Percentiles rank a stretch among this genome's conserved stretches.
These are phyloP conservation scores for Syncephalastrum racemosum DNA, from an alignment of 371 early-diverging fungal genomes.

Conservation along the genomic window DNA sequence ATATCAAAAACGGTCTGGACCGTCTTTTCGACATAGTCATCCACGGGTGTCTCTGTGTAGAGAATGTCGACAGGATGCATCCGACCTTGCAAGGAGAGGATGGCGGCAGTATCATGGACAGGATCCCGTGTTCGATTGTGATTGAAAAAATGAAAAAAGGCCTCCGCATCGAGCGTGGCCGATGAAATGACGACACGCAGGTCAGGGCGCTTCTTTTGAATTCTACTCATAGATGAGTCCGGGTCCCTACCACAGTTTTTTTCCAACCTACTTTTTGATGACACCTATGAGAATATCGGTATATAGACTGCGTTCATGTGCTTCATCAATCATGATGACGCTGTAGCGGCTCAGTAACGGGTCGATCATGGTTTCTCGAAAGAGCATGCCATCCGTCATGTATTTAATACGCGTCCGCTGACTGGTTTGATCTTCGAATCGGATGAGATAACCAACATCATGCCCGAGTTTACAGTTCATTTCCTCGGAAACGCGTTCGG, in stretches of 20 bases:
- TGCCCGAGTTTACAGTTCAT: constrained; percentile 78
- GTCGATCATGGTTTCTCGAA: constrained; percentile 78
- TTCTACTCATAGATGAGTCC: constrained; percentile 33
- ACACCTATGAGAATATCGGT: constrained; percentile 87
- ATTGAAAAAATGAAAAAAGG: constrained; percentile 65
- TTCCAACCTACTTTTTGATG: constrained; percentile 59
- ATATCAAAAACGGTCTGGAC: constrained; percentile 69
- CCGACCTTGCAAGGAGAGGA: constrained; percentile 72
- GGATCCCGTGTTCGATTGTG: constrained; percentile 32
- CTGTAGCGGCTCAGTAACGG: constrained; percentile 76
- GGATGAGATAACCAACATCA: constrained; percentile 62
- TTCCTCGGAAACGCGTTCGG: constrained; percentile 93
- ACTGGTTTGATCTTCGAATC: constrained; percentile 73
- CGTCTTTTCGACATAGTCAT: constrained; percentile 61
- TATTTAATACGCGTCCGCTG: constrained; percentile 78
- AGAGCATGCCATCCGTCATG: constrained; percentile 91
- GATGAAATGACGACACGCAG: constrained; percentile 75
- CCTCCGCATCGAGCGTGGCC: constrained; percentile 74
- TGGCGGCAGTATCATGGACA: constrained; percentile 53
- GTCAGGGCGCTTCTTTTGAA: constrained; percentile 61
- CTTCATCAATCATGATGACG: constrained; percentile 91
- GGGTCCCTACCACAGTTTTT: background rate
- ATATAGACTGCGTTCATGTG: constrained; percentile 88
- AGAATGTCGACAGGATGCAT: constrained; percentile 73
- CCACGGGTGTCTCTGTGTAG: constrained; percentile 57